Evolutionary conservation across 2,329 filamentous ascomycete species (phyloP), one percentile per base, ranked within the genome.

Genomic region (Venturia asperata): DNA sequence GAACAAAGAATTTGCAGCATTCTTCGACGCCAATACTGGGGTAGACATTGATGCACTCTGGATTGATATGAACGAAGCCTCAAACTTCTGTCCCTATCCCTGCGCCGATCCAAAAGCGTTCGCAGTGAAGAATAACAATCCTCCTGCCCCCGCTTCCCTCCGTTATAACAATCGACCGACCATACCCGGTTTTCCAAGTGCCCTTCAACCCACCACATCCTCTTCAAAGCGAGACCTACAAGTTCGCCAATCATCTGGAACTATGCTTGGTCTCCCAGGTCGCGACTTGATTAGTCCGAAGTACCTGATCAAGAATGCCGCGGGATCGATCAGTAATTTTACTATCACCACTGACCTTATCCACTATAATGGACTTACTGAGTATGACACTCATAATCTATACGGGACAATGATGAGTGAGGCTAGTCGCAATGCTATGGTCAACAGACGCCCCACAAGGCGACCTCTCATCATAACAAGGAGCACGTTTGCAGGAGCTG

Each of bases 311-410:
- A 78, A 84, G 68, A 89, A 89, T 72, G 83, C 81, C 56, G 83
- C 82, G 1, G 79, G 78, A 21, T 69, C 72, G 24, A 66, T 82
- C 1, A 76, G 74, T 6, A 75, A 77, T 65, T 71, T 71, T 61
- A 81, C 88, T 0, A 83, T 90, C 64, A 80, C 85, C 68, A 89
- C 87, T 0, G 83, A 90, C 71, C 76, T 90, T 10, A 81, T 87
- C 10, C 88, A 91, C 72, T 80, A 85, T 52, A 86, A 88, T 66
- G 88, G 88, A 0, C 77, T 86, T 45, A 79, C 80, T 24, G 85
- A 89, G 74, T 91, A 90, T 71, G 90, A 92, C 69, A 89, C 86
- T 0, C 90, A 92, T 73, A 92, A 92, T 69, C 75, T 92, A 1
- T 91, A 90, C 73, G 90, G 90, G 0, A 83, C 84, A 70, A 81